Evolutionary conservation across 306 rosid species (phyloP), one percentile per base, ranked within the genome.

Genomic region (Lathyrus sativus): DNA sequence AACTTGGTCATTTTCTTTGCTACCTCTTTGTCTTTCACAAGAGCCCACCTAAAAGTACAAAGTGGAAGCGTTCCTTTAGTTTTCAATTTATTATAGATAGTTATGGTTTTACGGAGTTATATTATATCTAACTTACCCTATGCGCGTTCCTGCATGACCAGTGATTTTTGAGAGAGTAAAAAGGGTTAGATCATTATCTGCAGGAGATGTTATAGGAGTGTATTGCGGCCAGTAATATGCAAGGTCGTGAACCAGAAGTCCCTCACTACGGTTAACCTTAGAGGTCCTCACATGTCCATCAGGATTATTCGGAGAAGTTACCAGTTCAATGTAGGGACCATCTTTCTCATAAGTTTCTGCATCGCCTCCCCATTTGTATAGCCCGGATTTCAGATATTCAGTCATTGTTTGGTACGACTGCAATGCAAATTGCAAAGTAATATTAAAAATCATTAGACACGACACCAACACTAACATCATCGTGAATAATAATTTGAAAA

Each of bases 141-240:
- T 89, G 29, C 96, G 96, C 78, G 77, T 83, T 58, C 98, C 98
- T 0, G 98, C 98, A 54, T 92, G 96, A 11, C 96, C 96, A 1
- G 96, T 89, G 78, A 80, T 75, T 64, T 92, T 92, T 5, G 98
- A 89, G 76, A 86, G 80, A 0, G 98, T 89, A 80, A 92, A 92
- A 50, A 92, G 78, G 1, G 80, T 78, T 4, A 92, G 75, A 60
- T 87, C 89, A 50, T 92, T 72, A 65, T 92, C 87, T 0, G 91
- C 63, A 3, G 92, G 86, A 1, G 84, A 80, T 13, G 96, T 56
- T 7, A 92, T 86, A 4, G 98, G 98, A 38, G 98, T 92, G 68
- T 92, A 92, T 4, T 92, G 98, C 0, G 95, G 98, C 98, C 98
- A 92, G 56, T 89, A 92, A 77, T 92, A 92, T 19, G 98, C 98